These are phyloP conservation scores for Tricholoma sp. DNA, from an alignment of 768 basidiomycete genomes.

Conservation along the genomic window DNA sequence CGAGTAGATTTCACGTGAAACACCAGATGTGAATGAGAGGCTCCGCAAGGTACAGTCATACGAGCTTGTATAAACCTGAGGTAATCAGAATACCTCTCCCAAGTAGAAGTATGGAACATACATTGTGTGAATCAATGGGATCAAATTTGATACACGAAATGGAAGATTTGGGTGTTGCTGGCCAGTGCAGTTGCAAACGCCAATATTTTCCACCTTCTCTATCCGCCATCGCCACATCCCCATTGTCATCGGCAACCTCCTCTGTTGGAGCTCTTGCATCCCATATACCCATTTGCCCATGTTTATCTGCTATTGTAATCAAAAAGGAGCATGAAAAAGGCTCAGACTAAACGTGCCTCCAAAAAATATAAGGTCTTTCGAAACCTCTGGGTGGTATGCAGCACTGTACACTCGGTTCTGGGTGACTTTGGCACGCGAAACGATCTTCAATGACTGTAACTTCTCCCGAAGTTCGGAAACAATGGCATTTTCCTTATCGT, in stretches of 20 bases:
- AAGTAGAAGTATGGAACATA: conserved; percentile 24
- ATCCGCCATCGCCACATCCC: conserved; percentile 33
- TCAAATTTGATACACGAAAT: conserved; percentile 76
- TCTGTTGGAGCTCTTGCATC: conserved; percentile 70
- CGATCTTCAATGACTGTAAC: conserved; percentile 53
- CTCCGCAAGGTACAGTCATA: conserved; percentile 78
- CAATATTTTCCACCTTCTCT: conserved; percentile 71
- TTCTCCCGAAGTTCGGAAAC: conserved; percentile 49
- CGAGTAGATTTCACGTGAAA: conserved; percentile 65
- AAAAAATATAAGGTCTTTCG: conserved; percentile 83
- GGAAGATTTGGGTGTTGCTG: conserved; percentile 72
- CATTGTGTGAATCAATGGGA: conserved; percentile 69
- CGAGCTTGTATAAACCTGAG: conserved; percentile 71
- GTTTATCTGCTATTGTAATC: conserved; percentile 54
- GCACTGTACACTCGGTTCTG: conserved; percentile 71
- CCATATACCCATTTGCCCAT: conserved; percentile 82
- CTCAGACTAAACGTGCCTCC: conserved; percentile 46
- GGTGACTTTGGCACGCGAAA: conserved; percentile 78
- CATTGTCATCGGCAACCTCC: conserved; percentile 64
- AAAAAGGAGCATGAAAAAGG: background rate
- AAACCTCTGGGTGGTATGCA: conserved; percentile 73
- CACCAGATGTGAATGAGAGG: conserved; percentile 66
- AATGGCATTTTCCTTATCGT: conserved; percentile 42
- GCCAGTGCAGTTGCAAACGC: conserved; percentile 82
- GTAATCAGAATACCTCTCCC: conserved; percentile 2